Evolutionary conservation across 2,329 filamentous ascomycete genomes (phyloP), one percentile per base, ranked within the genome.

Genomic region (Alternaria infectoria): DNA sequence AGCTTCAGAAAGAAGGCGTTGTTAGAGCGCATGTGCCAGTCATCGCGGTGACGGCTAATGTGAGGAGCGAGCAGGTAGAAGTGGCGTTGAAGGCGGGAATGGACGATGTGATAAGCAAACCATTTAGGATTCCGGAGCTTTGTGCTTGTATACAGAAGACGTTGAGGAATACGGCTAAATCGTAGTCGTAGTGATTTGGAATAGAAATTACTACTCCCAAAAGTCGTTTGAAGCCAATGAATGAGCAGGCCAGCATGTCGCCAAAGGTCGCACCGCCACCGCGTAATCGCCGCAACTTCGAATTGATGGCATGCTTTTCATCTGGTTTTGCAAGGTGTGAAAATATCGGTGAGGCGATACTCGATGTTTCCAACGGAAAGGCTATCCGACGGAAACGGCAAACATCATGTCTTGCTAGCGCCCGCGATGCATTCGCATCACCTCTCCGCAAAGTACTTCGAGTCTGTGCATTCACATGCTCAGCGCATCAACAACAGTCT

Each of bases 21-120:
- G 36, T 80, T 6, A 57, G n/a, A 17, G 54, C 66, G 1, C 74
- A 78, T 36, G 61, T 77, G 0, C 76, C 76, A 0, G 68, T 78
- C 12, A 76, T 79, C 19, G 76, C 72, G 2, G 72, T 80, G 7
- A 79, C 76, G n/a, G 77, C 76, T 5, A 80, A 80, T 54, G 77
- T 74, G 11, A 65, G 76, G 30, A 65, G 64, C 12, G 70, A 78
- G 60, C 77, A 80, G 61, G 72, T 79, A 2, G 54, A 73, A 25
- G 62, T 56, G 4, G 76, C 76, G 5, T 59, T 76, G 46, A 66
- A 73, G 40, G 75, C 73, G 0, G 77, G 77, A 5, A 78, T 79
- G 74, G 77, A 78, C 36, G 67, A 76, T 77, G 88, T 93, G 43
- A 90, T 95, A 36, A 90, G 90, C 5, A 96, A 95, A 74, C 92